Evolutionary conservation across 306 rosid genomes (phyloP), one percentile per base, ranked within the genome.

Genomic region (Acacia acuminata): DNA sequence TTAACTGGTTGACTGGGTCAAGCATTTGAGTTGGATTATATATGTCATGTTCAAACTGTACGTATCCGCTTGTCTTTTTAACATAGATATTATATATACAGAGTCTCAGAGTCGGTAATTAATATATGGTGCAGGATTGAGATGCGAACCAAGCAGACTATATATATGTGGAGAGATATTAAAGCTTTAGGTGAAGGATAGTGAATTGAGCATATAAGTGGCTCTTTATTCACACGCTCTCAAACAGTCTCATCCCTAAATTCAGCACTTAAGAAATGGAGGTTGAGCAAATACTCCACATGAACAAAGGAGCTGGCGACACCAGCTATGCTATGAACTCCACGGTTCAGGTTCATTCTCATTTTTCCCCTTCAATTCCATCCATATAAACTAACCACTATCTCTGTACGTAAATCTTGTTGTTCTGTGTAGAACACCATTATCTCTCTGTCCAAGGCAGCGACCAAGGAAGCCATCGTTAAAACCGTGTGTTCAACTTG

Each of bases 291-390:
- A 66, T 86, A 5, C 84, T 93, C 65, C 94, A 84, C 89, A 94
- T 93, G 98, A 94, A 90, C 90, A 86, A 88, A 73, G 97, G 97
- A 2, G 79, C 24, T 1, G 97, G 90, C 2, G 88, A 84, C 22
- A 82, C 89, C 43, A 94, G 98, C 86, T 91, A 94, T 77, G 95
- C 95, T 22, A 77, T 82, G 86, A 94, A 93, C 88, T 94, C 91
- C 12, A 8, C 24, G 0, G 67, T 93, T 82, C 98, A 94, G 97
- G 97, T 92, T 7, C 17, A 1, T 34, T 36, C 10, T 15, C 44
- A 24, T 61, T 22, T 9, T 7, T 16, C 17, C 68, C 56, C 4
- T 50, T 16, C 56, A 50, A 38, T 25, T 27, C 68, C 17, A 63
- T 27, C 8, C 68, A 11, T 11, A 8, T 10, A 8, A 43, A 47